A percentile compares a stretch with the other conserved stretches of the same genome.
Conservation (phyloP, 1,139 yeast species). For the Yamadazyma aaseri region DNA sequence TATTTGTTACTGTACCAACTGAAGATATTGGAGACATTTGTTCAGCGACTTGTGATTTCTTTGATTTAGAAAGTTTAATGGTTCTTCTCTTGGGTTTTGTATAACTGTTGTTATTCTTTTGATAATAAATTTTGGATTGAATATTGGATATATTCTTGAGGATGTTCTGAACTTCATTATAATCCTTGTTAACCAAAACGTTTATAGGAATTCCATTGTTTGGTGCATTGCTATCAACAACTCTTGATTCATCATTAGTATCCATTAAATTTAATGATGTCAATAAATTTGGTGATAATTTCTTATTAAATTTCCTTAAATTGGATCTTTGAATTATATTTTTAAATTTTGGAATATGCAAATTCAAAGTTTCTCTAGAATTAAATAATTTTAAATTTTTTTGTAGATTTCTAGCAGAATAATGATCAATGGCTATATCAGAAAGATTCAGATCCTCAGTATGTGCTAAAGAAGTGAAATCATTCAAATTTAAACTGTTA, state of each 20-base stretch:
- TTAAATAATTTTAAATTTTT: constrained; percentile 69
- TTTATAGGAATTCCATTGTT: constrained; percentile 41
- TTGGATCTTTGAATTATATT: constrained; percentile 57
- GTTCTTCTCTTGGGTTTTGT: constrained; percentile 49
- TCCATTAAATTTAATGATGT: constrained; percentile 32
- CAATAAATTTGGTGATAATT: constrained; percentile 36
- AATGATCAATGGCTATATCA: constrained; percentile 31
- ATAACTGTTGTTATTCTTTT: constrained; percentile 25
- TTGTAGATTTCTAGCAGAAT: constrained; percentile 64
- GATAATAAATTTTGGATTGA: constrained; percentile 44
- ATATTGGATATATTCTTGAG: constrained; percentile 47
- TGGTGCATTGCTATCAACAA: constrained; percentile 11
- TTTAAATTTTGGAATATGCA: constrained; percentile 59
- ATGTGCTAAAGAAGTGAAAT: constrained; percentile 8
- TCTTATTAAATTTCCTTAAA: constrained; percentile 40
- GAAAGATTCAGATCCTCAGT: constrained; percentile 17
- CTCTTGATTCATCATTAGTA: constrained; percentile 6
- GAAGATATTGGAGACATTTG: neutral
- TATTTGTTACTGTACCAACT: neutral
- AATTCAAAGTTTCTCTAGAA: constrained; percentile 74
- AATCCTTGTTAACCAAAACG: constrained; percentile 28
- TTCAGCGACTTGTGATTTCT: constrained; percentile 6
- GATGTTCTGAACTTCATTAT: constrained; percentile 34
- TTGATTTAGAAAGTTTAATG: constrained; percentile 40
- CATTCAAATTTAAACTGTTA: constrained; percentile 19